These are phyloP conservation scores for Penicillium longicatenatum DNA, from an alignment of 495 filamentous ascomycete genomes.

Conservation along the genomic window DNA sequence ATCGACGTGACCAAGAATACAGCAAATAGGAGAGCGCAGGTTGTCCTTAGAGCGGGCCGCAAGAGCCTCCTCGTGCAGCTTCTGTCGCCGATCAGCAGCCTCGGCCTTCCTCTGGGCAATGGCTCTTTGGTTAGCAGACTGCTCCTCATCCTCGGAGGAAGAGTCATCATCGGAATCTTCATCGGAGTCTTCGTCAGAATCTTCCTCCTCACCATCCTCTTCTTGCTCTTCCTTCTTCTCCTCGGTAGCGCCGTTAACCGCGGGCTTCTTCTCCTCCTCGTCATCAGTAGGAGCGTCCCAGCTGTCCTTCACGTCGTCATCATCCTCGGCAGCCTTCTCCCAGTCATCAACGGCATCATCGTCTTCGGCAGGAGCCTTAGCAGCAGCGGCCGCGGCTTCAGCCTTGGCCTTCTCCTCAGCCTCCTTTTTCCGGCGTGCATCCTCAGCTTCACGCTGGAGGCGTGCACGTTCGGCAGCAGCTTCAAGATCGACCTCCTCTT, in stretches of 20 bases:
- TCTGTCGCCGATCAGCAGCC: constrained; percentile 84
- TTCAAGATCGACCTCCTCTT: constrained; percentile 68
- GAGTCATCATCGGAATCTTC: constrained; percentile 66
- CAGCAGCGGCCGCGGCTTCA: constrained; percentile 60
- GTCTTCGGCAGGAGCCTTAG: constrained; percentile 56
- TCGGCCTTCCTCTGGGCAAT: constrained; percentile 80
- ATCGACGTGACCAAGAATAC: constrained; percentile 99
- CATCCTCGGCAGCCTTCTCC: constrained; percentile 81
- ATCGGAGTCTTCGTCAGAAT: constrained; percentile 53
- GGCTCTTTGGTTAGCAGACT: constrained; percentile 65
- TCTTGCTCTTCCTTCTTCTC: constrained; percentile 27
- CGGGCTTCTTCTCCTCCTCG: constrained; percentile 57
- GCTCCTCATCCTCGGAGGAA: constrained; percentile 64
- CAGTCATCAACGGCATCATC: constrained; percentile 77
- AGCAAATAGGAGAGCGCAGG: constrained; percentile 96
- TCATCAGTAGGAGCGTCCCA: constrained; percentile 91
- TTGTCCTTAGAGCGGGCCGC: constrained; percentile 92
- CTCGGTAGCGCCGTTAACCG: constrained; percentile 26
- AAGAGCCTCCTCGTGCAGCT: constrained; percentile 86
- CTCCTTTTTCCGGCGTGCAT: constrained; percentile 64
- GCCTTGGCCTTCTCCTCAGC: constrained; percentile 68
- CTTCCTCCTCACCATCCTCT: constrained; percentile 37
- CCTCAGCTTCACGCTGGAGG: constrained; percentile 64
- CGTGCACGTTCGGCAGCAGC: constrained; percentile 62
- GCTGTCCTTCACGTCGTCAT: constrained; percentile 83